A percentile compares a stretch with the other conserved stretches of the same genome.
These are phyloP conservation scores for Entomophthora muscae DNA, from an alignment of 371 early-diverging fungal genomes.

Conservation along the genomic window DNA sequence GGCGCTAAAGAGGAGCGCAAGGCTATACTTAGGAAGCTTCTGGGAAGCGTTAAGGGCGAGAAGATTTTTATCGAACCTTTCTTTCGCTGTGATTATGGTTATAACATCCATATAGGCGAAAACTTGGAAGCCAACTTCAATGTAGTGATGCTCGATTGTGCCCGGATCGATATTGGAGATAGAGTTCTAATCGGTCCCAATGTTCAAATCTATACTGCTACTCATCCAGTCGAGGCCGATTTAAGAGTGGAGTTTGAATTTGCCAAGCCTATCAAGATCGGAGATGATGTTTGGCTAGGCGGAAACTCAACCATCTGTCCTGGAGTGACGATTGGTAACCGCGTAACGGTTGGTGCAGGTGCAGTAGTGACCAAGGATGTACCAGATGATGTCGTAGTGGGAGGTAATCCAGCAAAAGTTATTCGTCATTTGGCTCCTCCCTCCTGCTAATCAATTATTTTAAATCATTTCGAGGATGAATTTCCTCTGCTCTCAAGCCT, in stretches of 20 bases:
- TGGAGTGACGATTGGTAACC: constrained; percentile 68
- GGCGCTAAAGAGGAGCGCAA: constrained; percentile 13
- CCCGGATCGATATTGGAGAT: constrained; percentile 42
- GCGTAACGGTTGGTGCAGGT: constrained; percentile 34
- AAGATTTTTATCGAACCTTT: constrained; percentile 34
- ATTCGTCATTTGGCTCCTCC: constrained; percentile 13
- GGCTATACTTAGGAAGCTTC: constrained; percentile 22
- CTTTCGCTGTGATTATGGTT: constrained; percentile 51
- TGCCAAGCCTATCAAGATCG: constrained; percentile 23
- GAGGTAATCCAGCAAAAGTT: constrained; percentile 66
- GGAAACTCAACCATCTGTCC: constrained; percentile 51
- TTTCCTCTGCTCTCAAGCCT: too few species aligned
- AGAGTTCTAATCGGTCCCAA: constrained; percentile 50
- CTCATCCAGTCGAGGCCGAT: constrained; percentile 44
- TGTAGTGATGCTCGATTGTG: constrained; percentile 45
- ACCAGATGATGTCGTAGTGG: constrained; percentile 46
- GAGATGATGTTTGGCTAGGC: constrained; percentile 52
- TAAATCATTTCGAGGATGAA: too few species aligned
- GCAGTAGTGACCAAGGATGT: constrained; percentile 63
- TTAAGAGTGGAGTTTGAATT: constrained; percentile 15
- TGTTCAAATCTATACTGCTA: constrained; percentile 57
- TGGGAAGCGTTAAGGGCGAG: constrained; percentile 26
- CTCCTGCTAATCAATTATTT: not conserved
- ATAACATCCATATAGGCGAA: constrained; percentile 47
- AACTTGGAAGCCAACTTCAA: constrained; percentile 45